A percentile compares a stretch with the other conserved stretches of the same genome.
phyloP scores from a whole-genome alignment of 75 land plant genomes.

The Chamaecyparis obtusa region DNA sequence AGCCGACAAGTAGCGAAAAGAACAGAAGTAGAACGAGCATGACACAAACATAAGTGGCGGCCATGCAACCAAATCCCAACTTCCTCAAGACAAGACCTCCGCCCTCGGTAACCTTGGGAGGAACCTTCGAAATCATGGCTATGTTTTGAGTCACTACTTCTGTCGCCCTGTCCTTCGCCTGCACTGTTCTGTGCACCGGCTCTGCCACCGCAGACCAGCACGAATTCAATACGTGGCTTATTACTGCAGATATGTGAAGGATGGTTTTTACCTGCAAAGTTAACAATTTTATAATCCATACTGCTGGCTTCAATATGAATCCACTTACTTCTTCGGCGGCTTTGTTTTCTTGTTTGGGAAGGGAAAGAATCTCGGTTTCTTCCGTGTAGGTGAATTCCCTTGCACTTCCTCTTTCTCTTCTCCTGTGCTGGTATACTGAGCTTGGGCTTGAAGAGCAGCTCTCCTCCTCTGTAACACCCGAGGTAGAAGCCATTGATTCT shows the following conservation, averaged over 20 bases:
- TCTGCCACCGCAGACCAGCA: slow-evolving; percentile 27
- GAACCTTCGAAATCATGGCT: slow-evolving; percentile 21
- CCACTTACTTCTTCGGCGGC: background rate
- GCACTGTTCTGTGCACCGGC: slow-evolving; percentile 29
- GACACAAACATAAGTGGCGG: slow-evolving; percentile 42
- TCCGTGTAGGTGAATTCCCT: background rate
- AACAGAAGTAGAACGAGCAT: slow-evolving; percentile 41
- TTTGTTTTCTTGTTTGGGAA: background rate
- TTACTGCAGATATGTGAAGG: slow-evolving; percentile 13
- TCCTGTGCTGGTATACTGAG: background rate
- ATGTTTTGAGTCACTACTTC: slow-evolving; percentile 15
- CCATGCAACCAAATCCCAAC: slow-evolving; percentile 49
- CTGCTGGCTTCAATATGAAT: slow-evolving; percentile 37
- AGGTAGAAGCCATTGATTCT: background rate
- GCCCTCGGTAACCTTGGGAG: slow-evolving; percentile 24
- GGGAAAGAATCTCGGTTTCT: background rate
- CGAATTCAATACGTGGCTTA: slow-evolving; percentile 23
- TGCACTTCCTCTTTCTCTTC: background rate
- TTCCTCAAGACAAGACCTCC: slow-evolving; percentile 24
- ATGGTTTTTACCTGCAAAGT: slow-evolving; percentile 37
- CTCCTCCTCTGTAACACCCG: slow-evolving; percentile 4
- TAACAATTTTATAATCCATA: slow-evolving; percentile 20
- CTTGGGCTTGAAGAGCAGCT: background rate
- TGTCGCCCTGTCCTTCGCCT: slow-evolving; percentile 29
- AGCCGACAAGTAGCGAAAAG: slow-evolving; percentile 41